Conservation (phyloP, 495 filamentous ascomycete genomes). For the Cetradonia linearis region DNA sequence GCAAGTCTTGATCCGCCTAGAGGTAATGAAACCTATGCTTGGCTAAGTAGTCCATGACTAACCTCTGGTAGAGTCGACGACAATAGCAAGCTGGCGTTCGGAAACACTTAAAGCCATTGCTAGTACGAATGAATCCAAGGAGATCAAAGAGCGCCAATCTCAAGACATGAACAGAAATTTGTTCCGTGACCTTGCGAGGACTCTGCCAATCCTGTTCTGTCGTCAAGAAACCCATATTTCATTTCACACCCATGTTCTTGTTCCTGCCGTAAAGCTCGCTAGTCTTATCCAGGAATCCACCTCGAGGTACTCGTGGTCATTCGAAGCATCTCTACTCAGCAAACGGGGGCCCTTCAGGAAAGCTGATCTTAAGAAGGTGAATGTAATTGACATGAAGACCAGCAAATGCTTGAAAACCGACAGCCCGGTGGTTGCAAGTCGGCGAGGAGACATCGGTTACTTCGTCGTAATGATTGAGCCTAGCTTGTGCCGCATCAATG, state of each 20-base stretch:
- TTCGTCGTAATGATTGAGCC: conserved; percentile 9
- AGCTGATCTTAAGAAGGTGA: not conserved
- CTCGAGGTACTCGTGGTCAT: no score
- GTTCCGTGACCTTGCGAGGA: not conserved
- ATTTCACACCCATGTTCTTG: no score
- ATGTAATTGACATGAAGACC: conserved; percentile 7
- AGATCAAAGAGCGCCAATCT: not conserved
- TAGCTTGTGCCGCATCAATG: conserved; percentile 1
- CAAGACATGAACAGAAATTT: not conserved
- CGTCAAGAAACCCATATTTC: no score
- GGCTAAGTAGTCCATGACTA: no score
- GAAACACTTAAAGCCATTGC: not conserved
- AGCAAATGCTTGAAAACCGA: conserved; percentile 12
- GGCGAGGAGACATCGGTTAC: conserved; percentile 4
- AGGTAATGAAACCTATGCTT: conserved; percentile 18
- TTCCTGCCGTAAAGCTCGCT: no score
- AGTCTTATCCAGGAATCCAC: no score
- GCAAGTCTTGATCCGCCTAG: conserved; percentile 11
- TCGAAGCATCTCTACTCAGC: not conserved
- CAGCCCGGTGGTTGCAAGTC: not conserved
- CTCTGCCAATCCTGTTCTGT: no score
- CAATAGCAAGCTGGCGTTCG: conserved; percentile 18
- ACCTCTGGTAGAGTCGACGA: not conserved
- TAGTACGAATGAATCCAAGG: not conserved
- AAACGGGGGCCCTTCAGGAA: not conserved